Evolutionary conservation across 352 stramenopile genomes (phyloP), one percentile per base, ranked within the genome.

Genomic region (Thraustochytrium sp.): DNA sequence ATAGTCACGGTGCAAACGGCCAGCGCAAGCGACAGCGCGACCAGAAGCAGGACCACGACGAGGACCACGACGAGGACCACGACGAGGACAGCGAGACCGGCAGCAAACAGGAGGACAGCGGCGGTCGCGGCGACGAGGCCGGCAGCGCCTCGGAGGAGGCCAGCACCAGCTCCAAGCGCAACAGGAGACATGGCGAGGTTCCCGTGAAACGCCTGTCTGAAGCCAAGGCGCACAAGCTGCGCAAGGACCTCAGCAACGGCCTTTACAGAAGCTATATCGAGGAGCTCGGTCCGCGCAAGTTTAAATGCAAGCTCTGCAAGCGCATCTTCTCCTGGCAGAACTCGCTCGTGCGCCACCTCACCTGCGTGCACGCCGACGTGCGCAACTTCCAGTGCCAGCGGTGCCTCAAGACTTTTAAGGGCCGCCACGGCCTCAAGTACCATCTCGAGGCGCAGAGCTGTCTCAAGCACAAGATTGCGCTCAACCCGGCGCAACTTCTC

Each of bases 241-340:
- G 65, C 42, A 26, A 21, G 13, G 65, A 77, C 23, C 65, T 77
- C 40, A 11, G 26, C 49, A 77, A 77, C 26, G 65, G 65, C n/a
- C 29, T 77, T 16, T 62, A 77, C 65, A 23, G 49, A 5, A 31
- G 26, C 13, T 80, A 55, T 44, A 80, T 80, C 53, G 31, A 64
- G 26, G 46, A 80, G 31, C 8, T 61, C n/a, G 31, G 31, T 0
- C 34, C 31, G 8, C 34, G 68, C 42, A 80, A 68, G 31, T 80
- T 80, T 31, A 42, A 44, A 23, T 80, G 68, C 68, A 49, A 44
- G 2, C 18, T 80, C 37, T 80, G 68, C 68, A 53, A 64, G 9
- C 48, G 68, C 48, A 53, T 11, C n/a, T 80, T 80, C 53, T 46
- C 40, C 21, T 80, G 68, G 68, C 68, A 80, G 63, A 80, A 80